Conservation (phyloP, 345 rosid species). For the Microcos paniculata region DNA sequence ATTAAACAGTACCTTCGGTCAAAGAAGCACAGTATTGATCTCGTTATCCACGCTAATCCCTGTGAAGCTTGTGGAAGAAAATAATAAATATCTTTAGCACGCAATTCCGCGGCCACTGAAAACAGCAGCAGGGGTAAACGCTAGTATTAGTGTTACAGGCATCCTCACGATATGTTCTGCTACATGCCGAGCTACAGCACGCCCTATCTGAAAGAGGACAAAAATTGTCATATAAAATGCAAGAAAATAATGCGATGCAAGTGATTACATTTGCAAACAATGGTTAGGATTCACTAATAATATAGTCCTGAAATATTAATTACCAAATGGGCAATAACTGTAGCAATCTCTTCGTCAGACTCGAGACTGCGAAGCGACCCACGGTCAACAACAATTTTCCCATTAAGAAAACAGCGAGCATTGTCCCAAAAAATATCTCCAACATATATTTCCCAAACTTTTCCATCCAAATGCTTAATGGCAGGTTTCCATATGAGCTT, state of each 20-base stretch:
- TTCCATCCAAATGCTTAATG: neutral
- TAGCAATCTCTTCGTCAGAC: constrained; percentile 36
- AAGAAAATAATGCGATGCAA: neutral
- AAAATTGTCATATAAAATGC: neutral
- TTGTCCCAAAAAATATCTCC: neutral
- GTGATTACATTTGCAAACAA: neutral
- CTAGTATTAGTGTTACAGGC: too few relatives aligned
- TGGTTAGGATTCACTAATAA: neutral
- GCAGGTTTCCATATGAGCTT: neutral
- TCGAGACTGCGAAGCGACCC: neutral
- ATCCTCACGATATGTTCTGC: constrained; percentile 15
- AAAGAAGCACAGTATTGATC: too few relatives aligned
- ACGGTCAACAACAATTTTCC: neutral
- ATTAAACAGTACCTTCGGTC: too few relatives aligned
- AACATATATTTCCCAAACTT: neutral
- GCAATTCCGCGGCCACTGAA: too few relatives aligned
- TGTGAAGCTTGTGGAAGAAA: too few relatives aligned
- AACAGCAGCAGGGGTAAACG: too few relatives aligned
- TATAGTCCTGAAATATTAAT: neutral
- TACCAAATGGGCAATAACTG: constrained; percentile 39
- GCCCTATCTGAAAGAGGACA: constrained; percentile 28
- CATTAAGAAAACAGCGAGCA: neutral
- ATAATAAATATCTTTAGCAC: too few relatives aligned
- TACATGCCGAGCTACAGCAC: constrained; percentile 35
- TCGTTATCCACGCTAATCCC: too few relatives aligned